Percentiles rank a stretch among this genome's conserved stretches.
Conservation (phyloP, 345 rosid species). For the Eucalyptus polyanthemos region DNA sequence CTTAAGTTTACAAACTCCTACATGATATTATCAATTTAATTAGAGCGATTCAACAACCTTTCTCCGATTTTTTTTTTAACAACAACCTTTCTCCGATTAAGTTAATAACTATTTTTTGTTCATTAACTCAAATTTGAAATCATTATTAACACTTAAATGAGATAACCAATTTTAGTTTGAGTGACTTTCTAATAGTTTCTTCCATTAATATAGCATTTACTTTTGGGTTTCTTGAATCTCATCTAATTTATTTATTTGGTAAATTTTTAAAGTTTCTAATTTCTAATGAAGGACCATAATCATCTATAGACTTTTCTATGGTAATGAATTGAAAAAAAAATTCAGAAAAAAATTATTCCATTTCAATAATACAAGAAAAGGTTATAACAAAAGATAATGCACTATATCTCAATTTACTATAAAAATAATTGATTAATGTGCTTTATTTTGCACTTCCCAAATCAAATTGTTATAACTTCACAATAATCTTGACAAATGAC, state of each 20-base stretch:
- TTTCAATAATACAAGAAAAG: too few species aligned
- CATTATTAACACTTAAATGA: not conserved
- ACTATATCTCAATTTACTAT: not conserved
- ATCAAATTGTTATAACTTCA: not conserved
- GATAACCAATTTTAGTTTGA: not conserved
- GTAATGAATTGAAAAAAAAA: not conserved
- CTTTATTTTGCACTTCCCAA: not conserved
- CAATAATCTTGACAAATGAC: not conserved
- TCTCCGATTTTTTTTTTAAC: not conserved
- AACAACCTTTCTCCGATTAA: not conserved
- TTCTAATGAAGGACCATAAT: not conserved
- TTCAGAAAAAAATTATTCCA: not conserved
- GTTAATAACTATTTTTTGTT: not conserved
- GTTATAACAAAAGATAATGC: not conserved
- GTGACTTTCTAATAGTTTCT: not conserved
- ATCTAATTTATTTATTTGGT: not conserved
- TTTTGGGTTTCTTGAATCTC: not conserved
- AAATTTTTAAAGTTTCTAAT: not conserved
- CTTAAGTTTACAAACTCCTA: not conserved
- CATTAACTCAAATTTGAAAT: not conserved
- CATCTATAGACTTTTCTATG: not conserved
- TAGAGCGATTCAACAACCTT: not conserved
- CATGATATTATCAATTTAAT: not conserved
- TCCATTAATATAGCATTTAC: not conserved
- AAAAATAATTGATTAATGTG: not conserved